Base-by-base conservation (phyloP, 768 basidiomycete genomes). In the Pleurotus ostreatus region DNA sequence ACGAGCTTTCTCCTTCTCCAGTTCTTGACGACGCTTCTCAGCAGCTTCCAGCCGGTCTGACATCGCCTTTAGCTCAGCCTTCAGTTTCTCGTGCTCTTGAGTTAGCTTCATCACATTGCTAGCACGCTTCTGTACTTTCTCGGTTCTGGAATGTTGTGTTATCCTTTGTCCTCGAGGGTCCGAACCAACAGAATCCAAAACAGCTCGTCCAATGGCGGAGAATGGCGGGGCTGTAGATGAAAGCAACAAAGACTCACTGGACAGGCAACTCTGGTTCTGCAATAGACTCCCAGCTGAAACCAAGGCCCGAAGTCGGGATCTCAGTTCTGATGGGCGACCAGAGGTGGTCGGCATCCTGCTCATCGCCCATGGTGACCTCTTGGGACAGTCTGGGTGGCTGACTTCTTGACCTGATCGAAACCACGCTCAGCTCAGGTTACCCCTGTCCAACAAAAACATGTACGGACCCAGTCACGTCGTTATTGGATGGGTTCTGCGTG, bases 61-160 rank as follows among this genome's bases (percentile, higher is more conserved):
- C 85, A 92, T 86, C 49, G 83, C 86, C 65, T 77, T 83, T 64
- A 92, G 78, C 70, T 90, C 84, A 49, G 79, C 85, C 70, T 86
- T 84, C 58, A 92, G 73, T 68, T 84, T 87, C 68, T 88, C 86
- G 68, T 91, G 87, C 76, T 92, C 89, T 72, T 87, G 78, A 18
- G 86, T 78, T 37, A 92, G 75, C 65, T 86, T 89, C 65, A 88
- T 68, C 57, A 92, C 86, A 68, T 87, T 90, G 63, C 85, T 88
- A 41, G 83, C 84, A 59, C 89, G 83, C 71, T 90, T 91, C 66
- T 88, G 74, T 25, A 80, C 71, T 68, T 78, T 80, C 55, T 73
- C 75, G 46, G 72, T 65, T 62, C 80, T 80, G 66, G 55, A 63
- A 55, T 60, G 47, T 60, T 55, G 57, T 22, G 58, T 62, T 53